Base-by-base conservation (phyloP, 2,329 filamentous ascomycete species). In the Trichophyton verrucosum region DNA sequence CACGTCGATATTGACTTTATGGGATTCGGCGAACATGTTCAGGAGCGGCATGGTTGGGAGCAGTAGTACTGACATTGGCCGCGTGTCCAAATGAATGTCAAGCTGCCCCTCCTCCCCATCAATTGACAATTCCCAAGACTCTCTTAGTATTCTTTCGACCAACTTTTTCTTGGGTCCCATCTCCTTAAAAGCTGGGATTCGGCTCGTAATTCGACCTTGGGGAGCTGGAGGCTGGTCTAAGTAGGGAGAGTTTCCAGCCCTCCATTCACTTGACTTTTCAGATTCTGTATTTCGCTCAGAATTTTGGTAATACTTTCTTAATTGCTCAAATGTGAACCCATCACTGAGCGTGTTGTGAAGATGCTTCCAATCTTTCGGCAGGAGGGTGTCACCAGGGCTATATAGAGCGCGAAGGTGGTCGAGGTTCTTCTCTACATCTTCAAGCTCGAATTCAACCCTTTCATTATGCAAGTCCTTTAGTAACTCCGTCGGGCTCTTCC, bases 51-150 rank as follows among this genome's bases (percentile, higher is more conserved):
- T 61, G 17, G 70, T 64, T 1, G 73, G 70, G 46, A 67, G 64
- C 13, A 71, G 59, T 9, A 76, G 68, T 22, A 75, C 61, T 5
- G 67, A 67, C 20, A 76, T 63, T 5, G 62, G 62, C 6, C 65
- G 62, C 11, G 66, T 58, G 6, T 69, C 66, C 13, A 76, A 62
- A 15, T 64, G 67, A 5, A 76, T 65, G 58, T 75, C 72, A 47
- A 74, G 58, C 58, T 73, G 73, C 7, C 74, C 74, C 57, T 70
- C 60, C 61, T 75, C 73, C 24, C 66, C 67, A 13, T 60, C 44
- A 33, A 74, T 61, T 3, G 69, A 70, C 22, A 76, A 64, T 36
- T 72, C 62, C 74, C 74, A 76, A 65, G 70, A 74, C 47, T 74
- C 69, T 44, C 74, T 71, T 55, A 75, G 66, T 38, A 76, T 71